Evolutionary conservation across 768 basidiomycete species (phyloP).

Genomic region (Holtermannia corniformis): DNA sequence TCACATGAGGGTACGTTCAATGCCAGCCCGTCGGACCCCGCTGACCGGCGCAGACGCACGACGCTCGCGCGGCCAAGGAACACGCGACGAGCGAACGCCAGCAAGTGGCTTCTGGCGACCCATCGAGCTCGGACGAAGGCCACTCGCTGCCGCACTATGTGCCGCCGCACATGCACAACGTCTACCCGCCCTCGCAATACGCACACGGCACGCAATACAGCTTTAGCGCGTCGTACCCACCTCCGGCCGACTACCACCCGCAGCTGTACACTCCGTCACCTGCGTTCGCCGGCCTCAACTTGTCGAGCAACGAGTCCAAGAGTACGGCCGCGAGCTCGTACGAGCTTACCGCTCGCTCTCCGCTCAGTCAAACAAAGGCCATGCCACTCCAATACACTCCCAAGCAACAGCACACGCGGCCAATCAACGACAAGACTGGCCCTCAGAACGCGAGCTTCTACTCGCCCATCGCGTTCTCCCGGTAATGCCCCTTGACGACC

Average conservation of each 20-base stretch:
- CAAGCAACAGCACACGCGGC: not conserved
- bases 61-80: not conserved
- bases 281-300: not conserved
- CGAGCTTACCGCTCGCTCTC: too few species aligned
- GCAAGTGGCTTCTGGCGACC: not conserved
- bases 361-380: too few species aligned
- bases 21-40: not conserved
- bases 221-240: not conserved
- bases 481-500: too few species aligned
- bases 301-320: not conserved
- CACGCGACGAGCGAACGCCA: not conserved
- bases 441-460: not conserved
- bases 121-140: not conserved
- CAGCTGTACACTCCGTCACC: not conserved
- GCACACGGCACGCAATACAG: not conserved
- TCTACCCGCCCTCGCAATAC: too few species aligned
- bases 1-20: constrained; percentile 25
- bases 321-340: not conserved
- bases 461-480: not conserved
- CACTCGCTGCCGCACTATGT: not conserved
- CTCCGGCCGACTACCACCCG: not conserved
- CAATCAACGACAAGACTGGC: not conserved
- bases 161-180: not conserved
- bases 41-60: constrained; percentile 5
- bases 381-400: not conserved